Conservation (phyloP, 1,284 basidiomycete genomes). For the Trichosporon inkin region DNA sequence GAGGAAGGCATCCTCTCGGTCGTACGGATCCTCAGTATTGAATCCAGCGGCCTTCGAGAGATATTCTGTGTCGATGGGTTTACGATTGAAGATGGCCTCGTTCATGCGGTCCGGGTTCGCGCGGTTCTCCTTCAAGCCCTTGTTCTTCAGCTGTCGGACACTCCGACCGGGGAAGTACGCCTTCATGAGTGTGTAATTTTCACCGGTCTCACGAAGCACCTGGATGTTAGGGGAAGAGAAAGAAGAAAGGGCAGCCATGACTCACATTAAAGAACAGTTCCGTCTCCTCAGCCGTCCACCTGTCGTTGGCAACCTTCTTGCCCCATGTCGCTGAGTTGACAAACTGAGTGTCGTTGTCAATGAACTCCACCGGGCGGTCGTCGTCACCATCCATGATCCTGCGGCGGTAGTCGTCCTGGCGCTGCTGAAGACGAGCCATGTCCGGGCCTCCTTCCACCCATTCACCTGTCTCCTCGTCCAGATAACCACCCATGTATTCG, state of each 20-base stretch:
- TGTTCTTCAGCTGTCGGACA: slow-evolving; percentile 36
- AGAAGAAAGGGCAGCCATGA: neutral
- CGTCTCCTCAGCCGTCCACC: slow-evolving; percentile 36
- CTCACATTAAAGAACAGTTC: slow-evolving; percentile 38
- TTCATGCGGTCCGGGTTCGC: slow-evolving; percentile 37
- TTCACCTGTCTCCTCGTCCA: slow-evolving; percentile 20
- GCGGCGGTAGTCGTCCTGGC: slow-evolving; percentile 26
- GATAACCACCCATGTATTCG: slow-evolving; percentile 20
- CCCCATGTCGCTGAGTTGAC: slow-evolving; percentile 34
- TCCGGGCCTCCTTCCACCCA: slow-evolving; percentile 16
- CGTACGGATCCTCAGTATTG: slow-evolving; percentile 28
- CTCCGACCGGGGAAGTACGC: slow-evolving; percentile 42
- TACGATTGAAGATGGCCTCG: slow-evolving; percentile 35
- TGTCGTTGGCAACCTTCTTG: slow-evolving; percentile 26
- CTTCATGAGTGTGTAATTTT: slow-evolving; percentile 44
- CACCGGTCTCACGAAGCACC: slow-evolving; percentile 41
- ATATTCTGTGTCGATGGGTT: slow-evolving; percentile 37
- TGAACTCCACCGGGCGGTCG: slow-evolving; percentile 29
- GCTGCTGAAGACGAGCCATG: slow-evolving; percentile 14
- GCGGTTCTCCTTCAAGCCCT: slow-evolving; percentile 37
- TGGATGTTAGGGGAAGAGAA: slow-evolving; percentile 26
- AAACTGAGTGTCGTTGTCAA: slow-evolving; percentile 36
- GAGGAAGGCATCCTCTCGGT: slow-evolving; percentile 31
- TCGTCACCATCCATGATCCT: slow-evolving; percentile 27
- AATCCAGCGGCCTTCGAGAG: slow-evolving; percentile 38